A percentile compares a stretch with the other conserved stretches of the same genome.
Evolutionary conservation across 139 green algal genomes (phyloP).

Genomic region (Tetradesmus obliquus): DNA sequence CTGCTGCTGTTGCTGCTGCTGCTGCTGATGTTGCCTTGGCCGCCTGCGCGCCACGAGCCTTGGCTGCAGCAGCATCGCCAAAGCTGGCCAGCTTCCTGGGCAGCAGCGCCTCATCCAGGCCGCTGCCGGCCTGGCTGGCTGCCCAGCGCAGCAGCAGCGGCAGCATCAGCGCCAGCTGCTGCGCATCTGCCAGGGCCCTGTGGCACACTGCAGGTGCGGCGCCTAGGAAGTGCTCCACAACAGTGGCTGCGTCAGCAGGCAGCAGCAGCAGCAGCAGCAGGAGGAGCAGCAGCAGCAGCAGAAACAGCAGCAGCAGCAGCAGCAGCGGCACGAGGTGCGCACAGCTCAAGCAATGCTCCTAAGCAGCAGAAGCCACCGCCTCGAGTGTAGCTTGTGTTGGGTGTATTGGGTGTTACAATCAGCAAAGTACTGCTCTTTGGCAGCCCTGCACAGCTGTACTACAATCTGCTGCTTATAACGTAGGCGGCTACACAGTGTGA

Average conservation of each 20-base stretch:
- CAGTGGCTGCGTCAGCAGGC: neutral
- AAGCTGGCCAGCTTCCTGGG: constrained; percentile 8
- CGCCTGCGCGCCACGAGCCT: neutral
- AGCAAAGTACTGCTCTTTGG: neutral
- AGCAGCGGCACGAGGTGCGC: neutral
- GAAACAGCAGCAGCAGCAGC: neutral
- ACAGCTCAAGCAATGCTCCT: no score
- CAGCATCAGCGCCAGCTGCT: constrained; percentile 12
- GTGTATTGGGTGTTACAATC: neutral
- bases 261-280: constrained; percentile 9
- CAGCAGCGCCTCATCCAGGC: constrained; percentile 28
- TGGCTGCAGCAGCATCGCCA: neutral
- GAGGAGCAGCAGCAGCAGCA: neutral
- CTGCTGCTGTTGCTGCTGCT: neutral
- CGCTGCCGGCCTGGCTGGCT: neutral
- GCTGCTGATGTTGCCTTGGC: neutral
- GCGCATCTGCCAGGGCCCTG: constrained; percentile 26
- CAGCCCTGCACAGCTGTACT: no score
- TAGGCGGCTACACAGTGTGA: no score
- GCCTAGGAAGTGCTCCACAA: constrained; percentile 30
- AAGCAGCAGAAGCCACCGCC: no score
- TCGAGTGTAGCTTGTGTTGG: no score
- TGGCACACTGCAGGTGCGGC: neutral
- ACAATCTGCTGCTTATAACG: no score
- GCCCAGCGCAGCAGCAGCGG: constrained; percentile 19